Percentiles rank a stretch among this genome's conserved stretches.
Evolutionary conservation across 1,284 basidiomycete genomes (phyloP).

Genomic region (Sporisorium sorghi): DNA sequence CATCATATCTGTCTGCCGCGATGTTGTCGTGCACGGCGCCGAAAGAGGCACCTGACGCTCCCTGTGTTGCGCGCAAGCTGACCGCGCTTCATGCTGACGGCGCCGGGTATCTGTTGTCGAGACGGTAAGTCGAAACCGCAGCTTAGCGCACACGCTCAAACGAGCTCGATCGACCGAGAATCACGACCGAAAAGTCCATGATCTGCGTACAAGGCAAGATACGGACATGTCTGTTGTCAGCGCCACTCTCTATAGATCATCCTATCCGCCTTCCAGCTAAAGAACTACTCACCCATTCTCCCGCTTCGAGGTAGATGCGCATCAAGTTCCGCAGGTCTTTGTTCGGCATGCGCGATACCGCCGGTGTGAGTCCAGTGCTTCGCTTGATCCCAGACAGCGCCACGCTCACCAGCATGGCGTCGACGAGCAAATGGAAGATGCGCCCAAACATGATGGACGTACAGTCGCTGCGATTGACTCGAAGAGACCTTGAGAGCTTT

Average conservation of each 20-base stretch:
- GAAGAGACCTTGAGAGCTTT: background rate
- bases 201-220: slow-evolving; percentile 23
- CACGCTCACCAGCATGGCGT: slow-evolving; percentile 66
- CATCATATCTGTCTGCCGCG: background rate
- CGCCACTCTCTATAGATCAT: background rate
- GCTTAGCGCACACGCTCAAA: slow-evolving; percentile 66
- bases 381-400: slow-evolving; percentile 66
- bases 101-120: slow-evolving; percentile 18
- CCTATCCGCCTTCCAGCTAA: background rate
- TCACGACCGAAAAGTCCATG: slow-evolving; percentile 66
- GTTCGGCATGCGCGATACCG: slow-evolving; percentile 58
- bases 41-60: no score
- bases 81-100: background rate
- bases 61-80: background rate
- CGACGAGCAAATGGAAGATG: slow-evolving; percentile 63
- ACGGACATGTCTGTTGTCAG: slow-evolving; percentile 4
- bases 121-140: no score
- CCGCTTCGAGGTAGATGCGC: slow-evolving; percentile 65
- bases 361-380: slow-evolving; percentile 64
- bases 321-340: slow-evolving; percentile 65
- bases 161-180: slow-evolving; percentile 64
- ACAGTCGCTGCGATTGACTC: background rate
- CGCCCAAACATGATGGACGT: slow-evolving; percentile 62
- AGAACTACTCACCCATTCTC: slow-evolving; percentile 65
- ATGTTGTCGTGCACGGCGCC: background rate